Conservation (phyloP, 129 eudicot genomes). For the Artemisia tridentata region DNA sequence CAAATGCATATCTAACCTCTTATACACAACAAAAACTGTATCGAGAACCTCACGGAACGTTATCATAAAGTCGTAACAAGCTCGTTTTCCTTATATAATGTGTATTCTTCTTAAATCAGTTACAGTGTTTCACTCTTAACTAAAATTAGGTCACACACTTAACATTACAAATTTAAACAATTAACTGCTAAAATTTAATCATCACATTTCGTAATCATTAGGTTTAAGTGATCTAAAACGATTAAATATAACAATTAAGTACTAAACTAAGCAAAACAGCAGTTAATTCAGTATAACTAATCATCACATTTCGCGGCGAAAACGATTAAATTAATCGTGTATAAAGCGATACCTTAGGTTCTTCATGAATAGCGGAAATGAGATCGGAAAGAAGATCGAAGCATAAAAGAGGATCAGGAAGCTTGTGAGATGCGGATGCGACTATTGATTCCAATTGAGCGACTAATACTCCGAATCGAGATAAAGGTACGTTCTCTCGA, state of each 20-base stretch:
- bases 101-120: not conserved
- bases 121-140: not conserved
- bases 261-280: not conserved
- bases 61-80: too few relatives aligned
- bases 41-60: too few relatives aligned
- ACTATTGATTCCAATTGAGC: slow-evolving; percentile 96
- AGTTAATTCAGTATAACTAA: not conserved
- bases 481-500: slow-evolving; percentile 60
- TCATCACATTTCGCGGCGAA: not conserved
- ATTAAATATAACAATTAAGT: not conserved
- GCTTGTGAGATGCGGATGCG: slow-evolving; percentile 77
- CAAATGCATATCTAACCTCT: too few relatives aligned
- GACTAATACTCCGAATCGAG: slow-evolving; percentile 88
- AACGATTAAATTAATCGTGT: too few relatives aligned
- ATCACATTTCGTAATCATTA: not conserved
- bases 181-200: too few relatives aligned
- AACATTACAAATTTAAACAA: not conserved
- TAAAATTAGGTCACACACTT: not conserved
- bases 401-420: slow-evolving; percentile 84
- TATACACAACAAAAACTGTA: too few relatives aligned
- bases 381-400: slow-evolving; percentile 99
- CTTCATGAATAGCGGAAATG: slow-evolving; percentile 76
- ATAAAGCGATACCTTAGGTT: slow-evolving; percentile 59
- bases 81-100: not conserved
- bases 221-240: slow-evolving; percentile 17